Conservation (phyloP, 129 eudicot species). For the Rutidosis leptorrhynchoides region DNA sequence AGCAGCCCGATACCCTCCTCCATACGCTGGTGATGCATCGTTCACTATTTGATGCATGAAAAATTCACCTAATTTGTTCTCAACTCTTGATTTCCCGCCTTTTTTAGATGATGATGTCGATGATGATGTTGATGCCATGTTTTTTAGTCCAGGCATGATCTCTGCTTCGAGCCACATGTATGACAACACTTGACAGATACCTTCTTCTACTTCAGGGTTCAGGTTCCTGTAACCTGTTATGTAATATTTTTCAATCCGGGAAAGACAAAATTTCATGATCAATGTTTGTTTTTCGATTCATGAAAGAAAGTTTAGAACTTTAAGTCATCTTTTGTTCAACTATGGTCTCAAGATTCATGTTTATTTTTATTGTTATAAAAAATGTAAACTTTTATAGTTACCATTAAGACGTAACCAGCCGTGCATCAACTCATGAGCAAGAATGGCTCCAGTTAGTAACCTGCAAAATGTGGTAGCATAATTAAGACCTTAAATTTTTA, state of each 20-base stretch:
- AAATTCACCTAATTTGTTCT: slow-evolving; percentile 77
- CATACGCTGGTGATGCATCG: slow-evolving; percentile 95
- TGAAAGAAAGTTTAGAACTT: slow-evolving; percentile 8
- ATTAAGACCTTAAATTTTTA: slow-evolving; percentile 6
- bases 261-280: slow-evolving; percentile 6
- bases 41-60: slow-evolving; percentile 84
- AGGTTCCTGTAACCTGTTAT: slow-evolving; percentile 72
- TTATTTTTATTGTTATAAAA: neutral
- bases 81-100: slow-evolving; percentile 68
- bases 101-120: slow-evolving; percentile 58
- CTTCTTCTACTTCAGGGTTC: slow-evolving; percentile 87
- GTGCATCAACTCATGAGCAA: slow-evolving; percentile 96
- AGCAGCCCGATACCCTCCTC: slow-evolving; percentile 88
- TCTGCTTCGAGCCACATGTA: slow-evolving; percentile 99
- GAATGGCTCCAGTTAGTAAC: slow-evolving; percentile 94
- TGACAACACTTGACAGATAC: slow-evolving; percentile 95
- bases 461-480: slow-evolving; percentile 41
- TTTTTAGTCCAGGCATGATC: slow-evolving; percentile 60
- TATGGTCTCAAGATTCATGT: slow-evolving; percentile 2
- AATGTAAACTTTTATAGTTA: slow-evolving; percentile 19
- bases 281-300: neutral
- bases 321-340: neutral
- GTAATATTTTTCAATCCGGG: neutral
- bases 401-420: slow-evolving; percentile 99
- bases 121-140: slow-evolving; percentile 67